Evolutionary conservation across 805 yeast species (phyloP).

Genomic region (Trichomonascus vanleenenianus): DNA sequence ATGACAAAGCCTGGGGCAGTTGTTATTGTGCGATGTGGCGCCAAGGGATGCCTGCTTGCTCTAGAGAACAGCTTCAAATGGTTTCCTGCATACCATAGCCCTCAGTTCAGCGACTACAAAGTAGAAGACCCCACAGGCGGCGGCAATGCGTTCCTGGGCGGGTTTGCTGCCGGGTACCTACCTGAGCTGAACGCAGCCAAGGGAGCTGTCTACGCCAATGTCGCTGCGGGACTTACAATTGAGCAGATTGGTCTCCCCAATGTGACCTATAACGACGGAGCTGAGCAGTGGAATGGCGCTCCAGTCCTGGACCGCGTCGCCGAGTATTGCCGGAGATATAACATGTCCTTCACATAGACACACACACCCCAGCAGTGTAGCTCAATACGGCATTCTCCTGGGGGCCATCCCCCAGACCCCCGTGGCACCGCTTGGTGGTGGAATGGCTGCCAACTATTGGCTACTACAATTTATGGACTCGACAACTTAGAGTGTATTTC

Average conservation of each 20-base stretch:
- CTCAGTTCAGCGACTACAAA: constrained; percentile 16
- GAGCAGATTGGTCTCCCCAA: constrained; percentile 73
- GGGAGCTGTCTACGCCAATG: constrained; percentile 58
- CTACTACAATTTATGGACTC: too few relatives aligned
- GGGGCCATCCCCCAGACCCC: too few relatives aligned
- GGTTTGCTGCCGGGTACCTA: constrained; percentile 54
- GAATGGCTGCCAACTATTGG: too few relatives aligned
- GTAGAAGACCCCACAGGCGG: constrained; percentile 94
- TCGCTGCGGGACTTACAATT: constrained; percentile 75
- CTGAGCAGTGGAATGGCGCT: constrained; percentile 3
- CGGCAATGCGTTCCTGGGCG: constrained; percentile 87
- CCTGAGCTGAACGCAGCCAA: constrained; percentile 22
- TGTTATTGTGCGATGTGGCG: constrained; percentile 69
- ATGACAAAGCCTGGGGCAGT: constrained; percentile 32
- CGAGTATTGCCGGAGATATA: background rate
- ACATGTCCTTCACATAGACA: background rate
- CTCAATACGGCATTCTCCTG: too few relatives aligned
- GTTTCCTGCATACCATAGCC: constrained; percentile 67
- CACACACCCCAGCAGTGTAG: too few relatives aligned
- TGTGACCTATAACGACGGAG: background rate
- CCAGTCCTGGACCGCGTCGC: background rate
- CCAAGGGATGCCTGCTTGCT: constrained; percentile 52
- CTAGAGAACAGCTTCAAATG: constrained; percentile 29
- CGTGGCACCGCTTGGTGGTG: too few relatives aligned
- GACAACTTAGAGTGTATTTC: too few relatives aligned